A percentile compares a stretch with the other conserved stretches of the same genome.
Evolutionary conservation across 2,329 filamentous ascomycete genomes (phyloP).

Genomic region (Aspergillus sp.): DNA sequence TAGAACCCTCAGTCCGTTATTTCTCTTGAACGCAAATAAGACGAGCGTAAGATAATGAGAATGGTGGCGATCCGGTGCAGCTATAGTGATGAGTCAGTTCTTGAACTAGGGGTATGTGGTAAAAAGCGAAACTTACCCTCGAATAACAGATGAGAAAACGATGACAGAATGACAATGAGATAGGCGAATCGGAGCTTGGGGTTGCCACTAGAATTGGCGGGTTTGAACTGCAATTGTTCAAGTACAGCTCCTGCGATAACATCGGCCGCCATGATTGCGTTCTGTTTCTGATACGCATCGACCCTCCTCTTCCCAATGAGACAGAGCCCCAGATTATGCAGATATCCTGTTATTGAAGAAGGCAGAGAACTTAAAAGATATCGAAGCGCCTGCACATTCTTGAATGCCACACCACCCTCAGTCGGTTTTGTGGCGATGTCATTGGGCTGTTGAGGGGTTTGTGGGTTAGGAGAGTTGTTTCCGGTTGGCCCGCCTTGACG

Average conservation of each 20-base stretch:
- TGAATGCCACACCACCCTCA: constrained; percentile 50
- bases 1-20: constrained; percentile 71
- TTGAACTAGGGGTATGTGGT: not conserved
- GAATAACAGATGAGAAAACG: constrained; percentile 74
- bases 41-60: constrained; percentile 66
- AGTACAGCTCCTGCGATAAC: constrained; percentile 72
- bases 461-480: constrained; percentile 18
- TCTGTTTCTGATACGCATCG: constrained; percentile 64
- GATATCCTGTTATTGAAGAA: constrained; percentile 76
- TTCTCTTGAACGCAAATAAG: constrained; percentile 81
- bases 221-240: constrained; percentile 60
- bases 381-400: constrained; percentile 77
- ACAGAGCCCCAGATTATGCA: constrained; percentile 81
- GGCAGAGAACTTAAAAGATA: constrained; percentile 77
- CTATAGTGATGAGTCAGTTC: constrained; percentile 19
- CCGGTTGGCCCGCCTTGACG: constrained; percentile 25
- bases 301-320: constrained; percentile 72
- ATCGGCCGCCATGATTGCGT: constrained; percentile 61
- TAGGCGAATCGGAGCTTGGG: constrained; percentile 70
- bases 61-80: constrained; percentile 51
- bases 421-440: constrained; percentile 24
- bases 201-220: constrained; percentile 49
- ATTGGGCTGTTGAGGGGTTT: constrained; percentile 16
- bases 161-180: constrained; percentile 77
- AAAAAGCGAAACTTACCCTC: constrained; percentile 53